Evolutionary conservation across 2,329 filamentous ascomycete species (phyloP).

Genomic region (Magnaporthiopsis rhizophila): DNA sequence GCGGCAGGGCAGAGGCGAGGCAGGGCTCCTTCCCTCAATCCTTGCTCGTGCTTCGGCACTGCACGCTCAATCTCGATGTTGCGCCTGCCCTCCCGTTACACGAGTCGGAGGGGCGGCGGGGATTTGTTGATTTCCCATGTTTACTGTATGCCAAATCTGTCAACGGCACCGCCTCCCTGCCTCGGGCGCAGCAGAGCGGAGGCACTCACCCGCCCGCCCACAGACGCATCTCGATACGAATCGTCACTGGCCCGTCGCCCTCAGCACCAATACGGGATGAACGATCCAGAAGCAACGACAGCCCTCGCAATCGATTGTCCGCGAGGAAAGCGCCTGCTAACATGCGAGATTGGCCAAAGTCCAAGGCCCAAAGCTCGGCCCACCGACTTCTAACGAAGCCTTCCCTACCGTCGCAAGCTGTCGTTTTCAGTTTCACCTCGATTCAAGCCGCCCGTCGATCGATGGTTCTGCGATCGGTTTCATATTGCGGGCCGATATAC

Average conservation of each 20-base stretch:
- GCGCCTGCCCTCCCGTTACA: neutral
- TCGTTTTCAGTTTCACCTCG: neutral
- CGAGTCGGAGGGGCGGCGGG: neutral
- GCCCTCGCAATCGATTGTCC: no score
- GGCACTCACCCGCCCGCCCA: no score
- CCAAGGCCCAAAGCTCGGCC: no score
- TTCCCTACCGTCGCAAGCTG: neutral
- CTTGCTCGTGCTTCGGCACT: neutral
- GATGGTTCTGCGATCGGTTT: neutral
- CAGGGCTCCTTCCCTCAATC: neutral
- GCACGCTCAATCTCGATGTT: neutral
- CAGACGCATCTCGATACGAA: neutral
- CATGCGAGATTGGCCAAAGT: no score
- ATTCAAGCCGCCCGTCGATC: neutral
- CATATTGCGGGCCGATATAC: neutral
- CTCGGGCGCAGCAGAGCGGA: neutral
- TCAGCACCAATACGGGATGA: neutral
- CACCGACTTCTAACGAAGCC: neutral
- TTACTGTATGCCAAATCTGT: neutral
- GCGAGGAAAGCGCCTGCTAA: neutral
- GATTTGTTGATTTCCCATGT: neutral
- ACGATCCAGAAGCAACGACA: neutral
- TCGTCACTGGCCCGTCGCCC: no score
- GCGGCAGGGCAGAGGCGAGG: neutral
- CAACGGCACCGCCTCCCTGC: neutral